Evolutionary conservation across 2,329 filamentous ascomycete genomes (phyloP).

Genomic region (Peltaster fructicola): DNA sequence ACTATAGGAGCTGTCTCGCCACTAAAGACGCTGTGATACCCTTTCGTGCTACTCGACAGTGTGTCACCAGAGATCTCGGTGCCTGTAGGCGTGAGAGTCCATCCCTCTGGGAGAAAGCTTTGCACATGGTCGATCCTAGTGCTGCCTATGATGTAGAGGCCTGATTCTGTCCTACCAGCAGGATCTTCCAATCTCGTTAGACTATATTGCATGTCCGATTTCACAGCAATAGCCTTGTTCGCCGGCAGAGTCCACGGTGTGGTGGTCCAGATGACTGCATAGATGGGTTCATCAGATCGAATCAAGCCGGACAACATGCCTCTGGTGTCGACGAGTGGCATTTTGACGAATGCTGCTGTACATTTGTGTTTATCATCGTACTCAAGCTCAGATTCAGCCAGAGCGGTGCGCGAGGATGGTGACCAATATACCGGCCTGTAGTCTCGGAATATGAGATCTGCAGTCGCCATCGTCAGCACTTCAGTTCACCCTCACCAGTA

Average conservation of each 20-base stretch:
- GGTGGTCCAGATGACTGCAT: conserved; percentile 93
- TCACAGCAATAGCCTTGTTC: conserved; percentile 75
- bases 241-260: conserved; percentile 95
- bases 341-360: conserved; percentile 60
- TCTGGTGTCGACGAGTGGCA: conserved; percentile 44
- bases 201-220: conserved; percentile 55
- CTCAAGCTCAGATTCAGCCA: conserved; percentile 72
- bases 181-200: conserved; percentile 37
- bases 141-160: conserved; percentile 50
- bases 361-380: conserved; percentile 62
- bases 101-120: conserved; percentile 32
- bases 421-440: conserved; percentile 82
- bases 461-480: no score
- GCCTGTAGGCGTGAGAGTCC: conserved; percentile 33
- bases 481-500: no score
- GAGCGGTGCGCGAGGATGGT: conserved; percentile 56
- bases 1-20: conserved; percentile 45
- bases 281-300: no score
- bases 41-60: no score
- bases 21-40: conserved; percentile 58
- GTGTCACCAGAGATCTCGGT: conserved; percentile 39
- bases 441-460: conserved; percentile 55
- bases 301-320: no score
- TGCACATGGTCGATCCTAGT: conserved; percentile 46
- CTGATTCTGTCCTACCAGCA: not conserved